Percentiles rank a stretch among this genome's conserved stretches.
Conservation (phyloP, 345 rosid species). For the Streptanthus diversifolius region DNA sequence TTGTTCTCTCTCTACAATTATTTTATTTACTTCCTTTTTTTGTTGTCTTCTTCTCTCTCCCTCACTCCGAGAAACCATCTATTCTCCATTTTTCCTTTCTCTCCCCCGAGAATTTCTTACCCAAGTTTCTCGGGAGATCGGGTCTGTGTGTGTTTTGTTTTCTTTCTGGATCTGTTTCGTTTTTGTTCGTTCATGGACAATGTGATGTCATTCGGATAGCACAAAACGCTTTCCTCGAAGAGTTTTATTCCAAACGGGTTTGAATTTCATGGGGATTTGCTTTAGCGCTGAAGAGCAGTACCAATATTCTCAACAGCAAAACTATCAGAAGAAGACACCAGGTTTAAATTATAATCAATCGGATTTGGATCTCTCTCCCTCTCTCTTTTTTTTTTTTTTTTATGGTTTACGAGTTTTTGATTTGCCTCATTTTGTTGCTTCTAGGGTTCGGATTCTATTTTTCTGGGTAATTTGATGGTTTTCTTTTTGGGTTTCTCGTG, state of each 20-base stretch:
- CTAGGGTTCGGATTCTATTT: background rate
- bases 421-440: background rate
- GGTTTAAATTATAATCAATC: slow-evolving; percentile 6
- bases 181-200: background rate
- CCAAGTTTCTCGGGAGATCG: background rate
- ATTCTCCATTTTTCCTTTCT: background rate
- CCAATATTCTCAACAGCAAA: slow-evolving; percentile 19
- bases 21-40: background rate
- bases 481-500: background rate
- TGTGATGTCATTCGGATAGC: slow-evolving; percentile 3
- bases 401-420: background rate
- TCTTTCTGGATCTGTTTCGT: slow-evolving; percentile 6
- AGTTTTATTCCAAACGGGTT: background rate
- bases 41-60: background rate
- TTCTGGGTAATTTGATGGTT: background rate
- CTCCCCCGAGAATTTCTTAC: background rate
- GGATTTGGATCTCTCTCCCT: background rate
- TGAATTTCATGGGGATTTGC: slow-evolving; percentile 42
- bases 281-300: slow-evolving; percentile 35
- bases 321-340: slow-evolving; percentile 8
- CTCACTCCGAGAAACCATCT: slow-evolving; percentile 14
- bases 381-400: background rate
- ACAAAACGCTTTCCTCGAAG: background rate
- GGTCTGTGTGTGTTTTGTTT: background rate
- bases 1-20: slow-evolving; percentile 14